These are phyloP conservation scores for Dorcoceras hygrometricum DNA, from an alignment of 257 asterid species.

Conservation along the genomic window DNA sequence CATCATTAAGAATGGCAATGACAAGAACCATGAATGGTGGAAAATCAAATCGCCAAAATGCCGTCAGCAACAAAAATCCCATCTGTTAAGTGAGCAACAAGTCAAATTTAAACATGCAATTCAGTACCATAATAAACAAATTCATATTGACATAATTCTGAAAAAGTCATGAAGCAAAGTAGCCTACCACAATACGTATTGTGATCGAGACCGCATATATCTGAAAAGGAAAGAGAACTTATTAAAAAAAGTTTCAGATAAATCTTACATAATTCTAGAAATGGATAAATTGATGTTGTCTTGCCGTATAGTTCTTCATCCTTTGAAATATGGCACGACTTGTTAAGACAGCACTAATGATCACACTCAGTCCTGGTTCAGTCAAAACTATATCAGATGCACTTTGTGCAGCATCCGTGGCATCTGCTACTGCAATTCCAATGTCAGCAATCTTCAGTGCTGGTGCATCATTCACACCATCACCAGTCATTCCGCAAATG, in stretches of 20 bases:
- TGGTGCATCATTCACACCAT: conserved; percentile 71
- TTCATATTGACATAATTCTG: not conserved
- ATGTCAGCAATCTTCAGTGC: conserved; percentile 66
- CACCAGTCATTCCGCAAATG: conserved; percentile 75
- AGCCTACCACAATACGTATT: conserved; percentile 68
- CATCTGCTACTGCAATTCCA: conserved; percentile 66
- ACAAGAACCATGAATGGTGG: conserved; percentile 77
- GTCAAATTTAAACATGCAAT: not conserved
- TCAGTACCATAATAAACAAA: not conserved
- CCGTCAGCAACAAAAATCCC: conserved; percentile 60
- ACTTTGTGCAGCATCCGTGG: conserved; percentile 69
- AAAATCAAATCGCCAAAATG: conserved; percentile 60
- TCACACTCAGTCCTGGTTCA: conserved; percentile 64
- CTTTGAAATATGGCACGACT: conserved; percentile 73
- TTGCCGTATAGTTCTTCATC: conserved; percentile 63
- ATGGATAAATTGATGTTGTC: not conserved
- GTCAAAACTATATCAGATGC: conserved; percentile 71
- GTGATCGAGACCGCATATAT: conserved; percentile 75
- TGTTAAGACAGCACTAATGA: conserved; percentile 60
- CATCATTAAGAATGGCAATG: conserved; percentile 69
- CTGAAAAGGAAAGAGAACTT: conserved; percentile 33
- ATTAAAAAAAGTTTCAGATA: not conserved
- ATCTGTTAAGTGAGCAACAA: conserved; percentile 36
- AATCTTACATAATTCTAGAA: not conserved
- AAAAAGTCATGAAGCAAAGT: not conserved